Percentiles rank a stretch among this genome's conserved stretches.
phyloP scores from a whole-genome alignment of 495 filamentous ascomycete species.

The Aspergillus conjunctus region DNA sequence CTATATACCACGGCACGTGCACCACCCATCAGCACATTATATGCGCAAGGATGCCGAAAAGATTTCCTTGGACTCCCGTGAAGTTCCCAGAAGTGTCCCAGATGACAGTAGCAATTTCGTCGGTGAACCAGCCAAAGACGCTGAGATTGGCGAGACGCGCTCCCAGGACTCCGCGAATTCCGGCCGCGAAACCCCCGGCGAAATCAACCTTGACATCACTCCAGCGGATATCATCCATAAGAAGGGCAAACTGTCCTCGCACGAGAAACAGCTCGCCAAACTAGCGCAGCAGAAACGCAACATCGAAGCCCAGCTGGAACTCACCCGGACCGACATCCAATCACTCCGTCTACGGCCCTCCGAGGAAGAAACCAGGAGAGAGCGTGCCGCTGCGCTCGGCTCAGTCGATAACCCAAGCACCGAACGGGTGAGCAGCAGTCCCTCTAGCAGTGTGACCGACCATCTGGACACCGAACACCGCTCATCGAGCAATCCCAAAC shows the following conservation, averaged over 20 bases:
- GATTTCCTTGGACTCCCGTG: constrained; percentile 16
- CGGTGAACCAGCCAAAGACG: too few relatives aligned
- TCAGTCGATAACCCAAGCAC: constrained; percentile 15
- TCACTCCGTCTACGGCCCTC: constrained; percentile 28
- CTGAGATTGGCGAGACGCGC: constrained; percentile 24
- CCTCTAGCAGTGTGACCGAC: constrained; percentile 17
- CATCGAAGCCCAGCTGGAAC: constrained; percentile 67
- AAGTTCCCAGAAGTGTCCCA: constrained; percentile 14
- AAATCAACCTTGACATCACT: constrained; percentile 27
- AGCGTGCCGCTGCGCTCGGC: constrained; percentile 22
- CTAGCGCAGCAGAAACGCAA: constrained; percentile 70
- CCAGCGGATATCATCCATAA: constrained; percentile 32
- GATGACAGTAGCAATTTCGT: background rate
- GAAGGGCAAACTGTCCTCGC: constrained; percentile 45
- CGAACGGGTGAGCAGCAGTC: constrained; percentile 23
- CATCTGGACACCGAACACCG: constrained; percentile 1
- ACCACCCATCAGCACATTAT: constrained; percentile 39
- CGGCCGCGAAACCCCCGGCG: constrained; percentile 25
- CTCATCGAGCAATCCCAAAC: constrained; percentile 18
- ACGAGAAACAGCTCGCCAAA: constrained; percentile 76
- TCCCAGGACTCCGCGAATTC: constrained; percentile 33
- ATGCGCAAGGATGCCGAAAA: constrained; percentile 26
- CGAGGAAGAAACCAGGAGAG: constrained; percentile 52
- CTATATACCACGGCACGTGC: constrained; percentile 46
- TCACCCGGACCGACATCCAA: constrained; percentile 45